Evolutionary conservation across 169 alveolate genomes (phyloP).

Genomic region (Plasmodium cynomolgi): DNA sequence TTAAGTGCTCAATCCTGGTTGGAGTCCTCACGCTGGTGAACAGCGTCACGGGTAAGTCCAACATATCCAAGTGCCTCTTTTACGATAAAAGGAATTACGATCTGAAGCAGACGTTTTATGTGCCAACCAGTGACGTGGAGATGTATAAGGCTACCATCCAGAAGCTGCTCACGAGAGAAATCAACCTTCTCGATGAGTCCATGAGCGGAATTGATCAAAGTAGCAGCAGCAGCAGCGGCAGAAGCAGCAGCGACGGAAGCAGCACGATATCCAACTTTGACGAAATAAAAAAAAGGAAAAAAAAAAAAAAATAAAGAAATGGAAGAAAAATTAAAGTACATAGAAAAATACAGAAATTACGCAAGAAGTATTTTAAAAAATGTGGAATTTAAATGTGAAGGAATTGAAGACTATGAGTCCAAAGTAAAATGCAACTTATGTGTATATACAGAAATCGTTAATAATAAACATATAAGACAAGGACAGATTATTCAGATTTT

Average conservation of each 20-base stretch:
- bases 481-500: conserved; percentile 46
- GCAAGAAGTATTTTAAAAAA: conserved; percentile 36
- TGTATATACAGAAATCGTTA: conserved; percentile 46
- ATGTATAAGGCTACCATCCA: conserved; percentile 55
- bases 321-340: conserved; percentile 58
- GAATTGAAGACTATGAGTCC: conserved; percentile 25
- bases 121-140: conserved; percentile 33
- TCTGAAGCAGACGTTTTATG: conserved; percentile 37
- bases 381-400: conserved; percentile 58
- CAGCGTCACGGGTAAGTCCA: not conserved
- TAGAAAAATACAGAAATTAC: conserved; percentile 67
- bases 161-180: conserved; percentile 29
- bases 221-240: not conserved
- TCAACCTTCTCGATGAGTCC: conserved; percentile 12
- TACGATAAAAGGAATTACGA: conserved; percentile 39
- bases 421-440: conserved; percentile 53
- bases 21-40: not conserved
- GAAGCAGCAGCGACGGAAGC: not conserved
- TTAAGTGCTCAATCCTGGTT: not conserved
- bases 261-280: conserved; percentile 31
- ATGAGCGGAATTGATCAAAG: not conserved
- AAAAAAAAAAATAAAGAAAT: conserved; percentile 51
- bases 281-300: conserved; percentile 43
- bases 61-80: conserved; percentile 45
- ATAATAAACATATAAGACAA: conserved; percentile 60